Evolutionary conservation across 2,329 filamentous ascomycete genomes (phyloP), one percentile per base, ranked within the genome.

Genomic region (Monosporascus sp.): DNA sequence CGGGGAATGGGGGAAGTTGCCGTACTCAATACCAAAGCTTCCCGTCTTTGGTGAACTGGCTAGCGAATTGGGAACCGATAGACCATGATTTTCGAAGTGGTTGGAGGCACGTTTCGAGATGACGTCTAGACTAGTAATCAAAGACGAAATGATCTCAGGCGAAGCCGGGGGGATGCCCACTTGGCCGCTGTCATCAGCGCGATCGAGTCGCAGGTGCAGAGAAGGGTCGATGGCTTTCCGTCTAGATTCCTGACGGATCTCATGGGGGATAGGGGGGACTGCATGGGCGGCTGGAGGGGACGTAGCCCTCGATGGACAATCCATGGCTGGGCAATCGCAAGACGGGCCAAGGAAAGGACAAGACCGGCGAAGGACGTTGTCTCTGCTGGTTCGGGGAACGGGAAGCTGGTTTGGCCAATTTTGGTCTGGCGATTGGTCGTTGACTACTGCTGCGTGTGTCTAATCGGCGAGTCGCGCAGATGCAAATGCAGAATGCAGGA

Each of bases 21-120:
- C 83, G 77, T 90, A 90, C 65, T 89, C 88, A 70, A 89, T 81
- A 47, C 88, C 86, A 66, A 88, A 89, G 55, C 79, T 80, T 44
- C 79, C 79, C 22, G 69, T 62, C 31, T 66, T 66, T 6, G 74
- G 72, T 8, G 70, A 70, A 38, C 59, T 65, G 18, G 74, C 66
- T 7, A 73, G 71, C 6, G 70, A 70, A 39, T 59, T 65, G 18
- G 75, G 71, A 7, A 72, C 58, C 20, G 73, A 73, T 48, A 73
- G 63, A 55, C 62, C 69, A 38, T 77, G 71, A 51, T 75, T 77
- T 62, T 91, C 87, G 65, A 90, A 90, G 66, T 89, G 85, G 55
- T 81, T 77, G 66, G 80, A 83, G 52, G 86, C 80, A 22, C 88
- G 86, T 48, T 82, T 78, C 20, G 84, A 87, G 60, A 81, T 89